Evolutionary conservation across 2,329 filamentous ascomycete genomes (phyloP), one percentile per base, ranked within the genome.

Genomic region (Aureobasidium uvarum): DNA sequence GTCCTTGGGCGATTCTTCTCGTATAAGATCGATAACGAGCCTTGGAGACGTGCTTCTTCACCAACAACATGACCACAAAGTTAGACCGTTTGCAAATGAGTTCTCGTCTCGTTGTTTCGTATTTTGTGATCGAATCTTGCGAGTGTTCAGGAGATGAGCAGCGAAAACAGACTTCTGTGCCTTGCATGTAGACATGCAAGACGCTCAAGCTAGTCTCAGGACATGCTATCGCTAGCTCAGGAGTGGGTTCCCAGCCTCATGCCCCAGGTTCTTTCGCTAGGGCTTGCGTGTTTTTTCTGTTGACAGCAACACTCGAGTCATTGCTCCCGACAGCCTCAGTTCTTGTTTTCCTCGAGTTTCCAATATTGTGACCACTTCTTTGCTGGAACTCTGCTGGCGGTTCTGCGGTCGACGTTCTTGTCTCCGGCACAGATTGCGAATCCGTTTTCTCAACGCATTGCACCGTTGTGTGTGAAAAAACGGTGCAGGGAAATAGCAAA

Each of bases 141-240:
- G 3, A 58, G 11, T 25, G 0, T n/a, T n/a, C 41, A 20, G 38
- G 54, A 58, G 39, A 45, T 20, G 4, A 39, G n/a, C 45, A 48
- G 45, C n/a, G 14, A 28, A n/a, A 58, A 45, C 54, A 58, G 38
- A 45, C 54, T 58, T 55, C 55, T 23, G 55, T 59, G 33, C 55
- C 55, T 59, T 59, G 55, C 55, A 59, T 45, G 55, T 31, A 46
- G 31, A 33, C 55, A 33, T 45, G 55, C 36, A 39, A 33, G 20
- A 25, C 36, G 51, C 52, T 55, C 52, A 58, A 28, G 41, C 55
- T 59, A 59, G 55, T 59, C 36, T 39, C 39, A 58, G 28, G 52
- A 56, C 52, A 56, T 58, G 55, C 38, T 31, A 59, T 59, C 39
- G 55, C 55, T 59, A 59, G 55, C 55, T 59, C 55, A 59, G 55